Percentiles rank a stretch among this genome's conserved stretches.
Evolutionary conservation across 805 yeast species (phyloP).

Genomic region (Dipodascopsis uninucleata): DNA sequence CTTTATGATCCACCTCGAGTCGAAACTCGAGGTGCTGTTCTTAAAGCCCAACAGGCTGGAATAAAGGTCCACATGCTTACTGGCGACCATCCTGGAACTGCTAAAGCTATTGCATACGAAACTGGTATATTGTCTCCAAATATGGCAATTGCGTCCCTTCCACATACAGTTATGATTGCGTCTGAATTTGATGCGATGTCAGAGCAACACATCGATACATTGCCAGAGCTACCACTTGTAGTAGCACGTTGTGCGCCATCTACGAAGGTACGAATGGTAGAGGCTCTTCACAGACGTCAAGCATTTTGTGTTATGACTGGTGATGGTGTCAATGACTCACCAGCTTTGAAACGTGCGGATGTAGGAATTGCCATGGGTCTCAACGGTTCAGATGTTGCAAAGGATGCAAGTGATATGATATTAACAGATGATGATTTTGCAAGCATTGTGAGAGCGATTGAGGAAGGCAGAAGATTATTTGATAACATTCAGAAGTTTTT

Average conservation of each 20-base stretch:
- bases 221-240: conserved; percentile 68
- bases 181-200: conserved; percentile 60
- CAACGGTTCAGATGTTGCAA: conserved; percentile 78
- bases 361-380: conserved; percentile 84
- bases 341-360: conserved; percentile 70
- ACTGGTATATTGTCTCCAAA: conserved; percentile 63
- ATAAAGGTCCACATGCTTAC: conserved; percentile 78
- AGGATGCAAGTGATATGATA: conserved; percentile 78
- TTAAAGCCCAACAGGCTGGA: conserved; percentile 68
- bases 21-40: conserved; percentile 68
- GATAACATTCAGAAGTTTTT: conserved; percentile 76
- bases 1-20: conserved; percentile 77
- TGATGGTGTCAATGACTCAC: conserved; percentile 81
- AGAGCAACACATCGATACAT: conserved; percentile 57
- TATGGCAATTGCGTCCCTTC: conserved; percentile 45
- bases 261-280: conserved; percentile 77
- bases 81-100: conserved; percentile 79
- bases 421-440: conserved; percentile 76
- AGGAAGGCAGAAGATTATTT: conserved; percentile 77
- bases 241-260: conserved; percentile 82
- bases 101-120: conserved; percentile 74
- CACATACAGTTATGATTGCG: conserved; percentile 64
- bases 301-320: conserved; percentile 78
- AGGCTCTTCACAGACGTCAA: conserved; percentile 62
- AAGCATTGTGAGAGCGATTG: conserved; percentile 73